phyloP scores from a whole-genome alignment of 345 rosid species.

The rapeseed (Brassica napus) region Da-Ae NC_063444.1:2789501-2790000 shows the following conservation, averaged over 20 bases:
- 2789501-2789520: slow-evolving; percentile 10
- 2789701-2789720: not conserved
- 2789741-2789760: not conserved
- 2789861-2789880: not conserved
- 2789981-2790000: slow-evolving; percentile 1
- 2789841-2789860: not conserved
- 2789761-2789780: not conserved
- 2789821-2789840: not conserved
- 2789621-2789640: not conserved
- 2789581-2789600: slow-evolving; percentile 84
- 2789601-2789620: slow-evolving; percentile 79
- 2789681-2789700: not conserved
- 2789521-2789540: not conserved
- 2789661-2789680: slow-evolving; percentile 11
- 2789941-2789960: no score
- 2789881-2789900: no score
- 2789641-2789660: slow-evolving; percentile 11
- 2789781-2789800: not conserved
- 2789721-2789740: slow-evolving; percentile 5
- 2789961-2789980: not conserved
- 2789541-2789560: slow-evolving; percentile 64
- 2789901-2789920: no score
- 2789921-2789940: no score
- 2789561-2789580: slow-evolving; percentile 66
- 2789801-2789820: not conserved